phyloP scores from a whole-genome alignment of 169 alveolate genomes.

The Plasmodium cynomolgi region DNA sequence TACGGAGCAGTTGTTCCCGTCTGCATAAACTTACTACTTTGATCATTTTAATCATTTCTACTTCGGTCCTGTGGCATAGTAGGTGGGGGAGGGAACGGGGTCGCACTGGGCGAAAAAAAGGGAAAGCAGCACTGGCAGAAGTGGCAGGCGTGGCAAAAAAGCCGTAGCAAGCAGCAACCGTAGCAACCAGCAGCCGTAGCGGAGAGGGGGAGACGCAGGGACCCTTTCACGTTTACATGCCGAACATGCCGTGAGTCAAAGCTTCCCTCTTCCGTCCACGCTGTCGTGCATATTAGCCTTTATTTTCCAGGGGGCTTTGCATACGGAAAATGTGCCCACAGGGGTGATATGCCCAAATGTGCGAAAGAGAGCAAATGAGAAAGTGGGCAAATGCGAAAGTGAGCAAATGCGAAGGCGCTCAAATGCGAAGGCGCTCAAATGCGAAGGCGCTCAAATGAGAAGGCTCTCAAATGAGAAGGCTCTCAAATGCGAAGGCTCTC shows the following conservation, averaged over 20 bases:
- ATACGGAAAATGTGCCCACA: background rate
- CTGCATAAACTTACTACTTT: background rate
- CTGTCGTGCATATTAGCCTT: background rate
- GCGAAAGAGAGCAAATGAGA: background rate
- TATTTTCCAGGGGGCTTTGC: background rate
- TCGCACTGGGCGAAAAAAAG: background rate
- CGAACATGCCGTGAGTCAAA: background rate
- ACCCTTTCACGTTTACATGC: background rate
- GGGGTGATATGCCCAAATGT: background rate
- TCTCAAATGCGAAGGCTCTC: too few relatives aligned
- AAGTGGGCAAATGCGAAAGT: too few relatives aligned
- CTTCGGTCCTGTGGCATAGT: background rate
- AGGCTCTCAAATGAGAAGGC: too few relatives aligned
- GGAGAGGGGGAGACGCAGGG: background rate
- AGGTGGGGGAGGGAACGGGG: background rate
- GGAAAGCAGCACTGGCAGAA: background rate
- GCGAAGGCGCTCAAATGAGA: too few relatives aligned
- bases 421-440: too few relatives aligned
- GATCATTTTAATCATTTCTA: conserved; percentile 3
- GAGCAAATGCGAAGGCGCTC: too few relatives aligned
- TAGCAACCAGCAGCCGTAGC: background rate
- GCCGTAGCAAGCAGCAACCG: background rate
- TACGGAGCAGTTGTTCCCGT: background rate
- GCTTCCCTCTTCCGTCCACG: background rate
- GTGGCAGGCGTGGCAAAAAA: background rate